Percentiles rank a stretch among this genome's conserved stretches.
phyloP scores from a whole-genome alignment of 2,329 filamentous ascomycete genomes.

The Epichloe hybrida region DNA sequence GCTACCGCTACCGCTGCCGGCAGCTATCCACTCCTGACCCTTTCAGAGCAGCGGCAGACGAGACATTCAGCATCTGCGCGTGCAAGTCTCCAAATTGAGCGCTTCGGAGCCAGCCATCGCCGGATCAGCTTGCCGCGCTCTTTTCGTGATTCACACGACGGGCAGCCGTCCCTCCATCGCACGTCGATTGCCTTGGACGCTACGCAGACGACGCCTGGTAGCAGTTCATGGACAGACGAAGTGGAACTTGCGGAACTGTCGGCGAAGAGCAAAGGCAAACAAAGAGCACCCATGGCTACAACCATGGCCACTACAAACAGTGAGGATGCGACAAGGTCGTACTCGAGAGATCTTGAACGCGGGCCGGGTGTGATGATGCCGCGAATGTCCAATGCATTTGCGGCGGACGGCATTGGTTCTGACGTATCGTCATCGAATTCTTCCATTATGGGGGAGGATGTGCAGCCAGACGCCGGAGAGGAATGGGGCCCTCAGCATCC shows the following conservation, averaged over 20 bases:
- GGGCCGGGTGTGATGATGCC: conserved; percentile 32
- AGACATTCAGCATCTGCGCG: conserved; percentile 29
- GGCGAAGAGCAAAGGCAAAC: conserved; percentile 36
- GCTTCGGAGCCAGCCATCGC: conserved; percentile 29
- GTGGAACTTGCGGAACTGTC: neutral
- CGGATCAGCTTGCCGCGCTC: conserved; percentile 41
- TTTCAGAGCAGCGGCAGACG: conserved; percentile 35
- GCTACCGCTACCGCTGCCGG: conserved; percentile 28
- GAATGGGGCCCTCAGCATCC: conserved; percentile 91
- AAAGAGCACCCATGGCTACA: conserved; percentile 30
- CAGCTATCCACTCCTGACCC: conserved; percentile 37
- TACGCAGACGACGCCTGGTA: neutral
- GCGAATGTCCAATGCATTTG: conserved; percentile 34
- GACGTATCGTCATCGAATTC: conserved; percentile 43
- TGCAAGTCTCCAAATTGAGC: conserved; percentile 38
- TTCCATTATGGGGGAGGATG: conserved; percentile 51
- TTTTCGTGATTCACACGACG: conserved; percentile 40
- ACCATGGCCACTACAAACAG: conserved; percentile 10
- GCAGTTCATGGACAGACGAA: neutral
- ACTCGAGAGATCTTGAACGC: conserved; percentile 40
- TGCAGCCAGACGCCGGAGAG: conserved; percentile 54
- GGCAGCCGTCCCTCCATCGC: conserved; percentile 25
- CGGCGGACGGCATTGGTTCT: conserved; percentile 38
- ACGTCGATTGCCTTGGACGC: conserved; percentile 6
- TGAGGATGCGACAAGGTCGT: conserved; percentile 22